Evolutionary conservation across 1,284 basidiomycete genomes (phyloP), one percentile per base, ranked within the genome.

Genomic region (Sporisorium sorghi): DNA sequence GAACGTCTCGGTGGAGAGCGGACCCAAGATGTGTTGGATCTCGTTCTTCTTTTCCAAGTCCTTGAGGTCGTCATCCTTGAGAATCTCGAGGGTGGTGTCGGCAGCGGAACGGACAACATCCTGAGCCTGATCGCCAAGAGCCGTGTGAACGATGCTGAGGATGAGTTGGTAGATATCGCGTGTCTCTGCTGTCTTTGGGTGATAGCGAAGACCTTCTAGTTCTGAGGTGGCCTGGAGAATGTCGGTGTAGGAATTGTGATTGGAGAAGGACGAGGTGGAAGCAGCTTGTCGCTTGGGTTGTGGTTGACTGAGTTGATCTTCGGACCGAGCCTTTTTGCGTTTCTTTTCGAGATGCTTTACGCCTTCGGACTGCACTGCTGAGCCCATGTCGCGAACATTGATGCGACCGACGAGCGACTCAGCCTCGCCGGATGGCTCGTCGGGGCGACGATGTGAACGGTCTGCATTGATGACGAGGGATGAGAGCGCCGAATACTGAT

Each of bases 41-140:
- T 97, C 94, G 86, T 91, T 93, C 86, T 97, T 97, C 88, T 96
- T 96, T 88, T 99, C 97, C 80, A 97, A 93, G 85, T 99, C 96
- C 86, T 95, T 97, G 86, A 95, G 85, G 68, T 88, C 87, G 73
- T 97, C 94, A 80, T 90, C 92, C 86, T 98, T 99, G 79, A 99
- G 88, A 5, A 90, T 89, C 86, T 97, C 94, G 52, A 99, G 87
- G 0, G 95, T 91, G 0, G 90, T 90, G 85, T 99, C 96, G 17
- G 97, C 91, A 5, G 97, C 97, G 71, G 92, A 94, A 24, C 96
- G 91, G 53, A 99, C 90, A 76, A 99, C 91, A 73, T 98, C 96
- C 82, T 94, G 93, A 0, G 94, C 93, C 84, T 97, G 94, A 86
- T 98, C 97, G 1, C 96, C 96, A 11, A 99, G 88, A 10, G 83